phyloP scores from a whole-genome alignment of 371 early-diverging fungal genomes.

The Apophysomyces trapeziformis region DNA sequence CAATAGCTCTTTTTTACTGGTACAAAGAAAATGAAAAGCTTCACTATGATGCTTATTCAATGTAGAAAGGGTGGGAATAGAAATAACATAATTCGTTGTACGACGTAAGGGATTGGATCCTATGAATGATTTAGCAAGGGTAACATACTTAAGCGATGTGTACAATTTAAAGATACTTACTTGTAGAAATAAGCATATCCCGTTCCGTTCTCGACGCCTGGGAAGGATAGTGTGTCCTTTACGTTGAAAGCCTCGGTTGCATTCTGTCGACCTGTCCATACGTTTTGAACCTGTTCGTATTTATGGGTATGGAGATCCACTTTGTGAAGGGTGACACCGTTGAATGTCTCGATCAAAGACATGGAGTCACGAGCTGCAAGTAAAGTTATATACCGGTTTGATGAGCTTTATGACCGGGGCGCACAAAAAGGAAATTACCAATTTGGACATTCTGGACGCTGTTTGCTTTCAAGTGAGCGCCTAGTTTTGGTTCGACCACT shows the following conservation, averaged over 20 bases:
- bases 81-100: constrained; percentile 23
- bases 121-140: constrained; percentile 10
- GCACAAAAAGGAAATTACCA: constrained; percentile 2
- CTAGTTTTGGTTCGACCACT: constrained; percentile 20
- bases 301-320: constrained; percentile 14
- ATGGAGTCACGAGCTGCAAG: constrained; percentile 19
- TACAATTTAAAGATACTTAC: constrained; percentile 11
- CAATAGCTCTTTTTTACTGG: background rate
- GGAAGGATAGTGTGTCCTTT: constrained; percentile 20
- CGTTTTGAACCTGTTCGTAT: constrained; percentile 18
- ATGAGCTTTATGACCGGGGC: too few relatives aligned
- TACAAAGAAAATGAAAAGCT: background rate
- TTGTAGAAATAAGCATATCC: constrained; percentile 28
- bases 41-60: background rate
- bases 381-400: background rate
- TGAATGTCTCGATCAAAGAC: constrained; percentile 21
- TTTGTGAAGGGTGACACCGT: constrained; percentile 16
- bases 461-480: constrained; percentile 16
- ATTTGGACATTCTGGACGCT: constrained; percentile 12
- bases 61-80: constrained; percentile 32
- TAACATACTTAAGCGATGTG: background rate
- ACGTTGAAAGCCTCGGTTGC: constrained; percentile 18
- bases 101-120: constrained; percentile 18
- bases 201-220: background rate
- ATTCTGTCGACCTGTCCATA: constrained; percentile 16